Evolutionary conservation across 1,139 yeast genomes (phyloP).

Genomic region (Hemisphaericaspora lyxosophila): DNA sequence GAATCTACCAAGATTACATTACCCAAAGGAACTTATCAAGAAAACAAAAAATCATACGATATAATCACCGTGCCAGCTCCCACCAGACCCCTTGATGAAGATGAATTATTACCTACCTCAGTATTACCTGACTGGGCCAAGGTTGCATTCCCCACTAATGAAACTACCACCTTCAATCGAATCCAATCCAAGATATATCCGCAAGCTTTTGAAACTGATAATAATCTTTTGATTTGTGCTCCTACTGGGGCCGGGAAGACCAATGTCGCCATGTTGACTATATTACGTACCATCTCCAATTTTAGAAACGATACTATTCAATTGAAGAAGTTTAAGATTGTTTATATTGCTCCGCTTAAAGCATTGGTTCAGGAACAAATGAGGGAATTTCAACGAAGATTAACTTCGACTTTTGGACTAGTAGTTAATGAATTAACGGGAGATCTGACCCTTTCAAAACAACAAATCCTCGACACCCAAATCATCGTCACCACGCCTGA

Average conservation of each 20-base stretch:
- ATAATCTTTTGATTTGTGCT: constrained; percentile 82
- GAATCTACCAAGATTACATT: constrained; percentile 65
- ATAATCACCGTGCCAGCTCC: constrained; percentile 79
- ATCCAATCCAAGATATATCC: constrained; percentile 86
- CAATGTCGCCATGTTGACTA: constrained; percentile 84
- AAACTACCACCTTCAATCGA: constrained; percentile 68
- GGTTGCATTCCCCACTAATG: constrained; percentile 67
- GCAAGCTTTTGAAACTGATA: constrained; percentile 67
- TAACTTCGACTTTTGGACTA: constrained; percentile 61
- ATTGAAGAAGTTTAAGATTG: constrained; percentile 66
- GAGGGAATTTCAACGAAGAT: constrained; percentile 74
- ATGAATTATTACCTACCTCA: constrained; percentile 54
- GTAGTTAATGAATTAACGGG: constrained; percentile 89
- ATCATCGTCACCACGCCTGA: constrained; percentile 91
- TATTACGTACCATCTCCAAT: constrained; percentile 61
- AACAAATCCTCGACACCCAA: constrained; percentile 78
- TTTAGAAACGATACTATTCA: constrained; percentile 53
- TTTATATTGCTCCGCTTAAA: constrained; percentile 90
- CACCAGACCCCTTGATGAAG: constrained; percentile 53
- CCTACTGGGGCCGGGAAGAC: constrained; percentile 99
- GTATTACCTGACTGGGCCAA: constrained; percentile 82
- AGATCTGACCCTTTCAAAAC: constrained; percentile 75
- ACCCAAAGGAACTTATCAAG: constrained; percentile 83
- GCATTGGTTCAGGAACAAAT: constrained; percentile 96
- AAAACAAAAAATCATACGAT: constrained; percentile 72